phyloP scores from a whole-genome alignment of 1,284 basidiomycete genomes.

The Sporisorium exsertum region DNA sequence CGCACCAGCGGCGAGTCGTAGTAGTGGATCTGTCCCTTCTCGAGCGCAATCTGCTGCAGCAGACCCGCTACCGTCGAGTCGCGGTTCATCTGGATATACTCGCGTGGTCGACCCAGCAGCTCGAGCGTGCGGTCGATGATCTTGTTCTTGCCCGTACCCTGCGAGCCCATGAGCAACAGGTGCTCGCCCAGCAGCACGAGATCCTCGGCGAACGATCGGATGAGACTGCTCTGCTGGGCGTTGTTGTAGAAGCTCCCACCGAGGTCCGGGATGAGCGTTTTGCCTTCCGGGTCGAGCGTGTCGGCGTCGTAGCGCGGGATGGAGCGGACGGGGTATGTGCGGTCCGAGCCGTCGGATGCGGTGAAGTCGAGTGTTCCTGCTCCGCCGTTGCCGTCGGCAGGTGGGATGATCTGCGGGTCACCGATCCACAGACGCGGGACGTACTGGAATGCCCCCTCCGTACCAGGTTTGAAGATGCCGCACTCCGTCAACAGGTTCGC shows the following conservation, averaged over 20 bases:
- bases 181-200: slow-evolving; percentile 68
- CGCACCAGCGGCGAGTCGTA: slow-evolving; percentile 69
- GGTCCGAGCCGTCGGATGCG: slow-evolving; percentile 37
- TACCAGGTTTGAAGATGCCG: slow-evolving; percentile 59
- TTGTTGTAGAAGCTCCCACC: slow-evolving; percentile 68
- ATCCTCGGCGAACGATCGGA: slow-evolving; percentile 68
- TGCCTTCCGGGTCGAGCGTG: slow-evolving; percentile 63
- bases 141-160: slow-evolving; percentile 71
- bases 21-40: slow-evolving; percentile 67
- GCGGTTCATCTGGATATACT: slow-evolving; percentile 70
- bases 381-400: slow-evolving; percentile 2
- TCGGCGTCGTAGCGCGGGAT: slow-evolving; percentile 63
- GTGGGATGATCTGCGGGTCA: slow-evolving; percentile 33
- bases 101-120: slow-evolving; percentile 68
- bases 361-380: slow-evolving; percentile 52
- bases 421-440: slow-evolving; percentile 45
- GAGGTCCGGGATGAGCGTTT: slow-evolving; percentile 65
- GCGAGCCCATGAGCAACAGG: slow-evolving; percentile 69
- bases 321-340: slow-evolving; percentile 26
- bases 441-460: slow-evolving; percentile 61
- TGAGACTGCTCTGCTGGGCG: slow-evolving; percentile 65
- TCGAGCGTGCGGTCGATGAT: slow-evolving; percentile 69
- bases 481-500: slow-evolving; percentile 57
- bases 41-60: slow-evolving; percentile 65
- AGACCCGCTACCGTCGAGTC: slow-evolving; percentile 66